Evolutionary conservation across 176 grass and related monocot genomes (phyloP), one percentile per base, ranked within the genome.

Genomic region (Puccinellia tenuiflora): DNA sequence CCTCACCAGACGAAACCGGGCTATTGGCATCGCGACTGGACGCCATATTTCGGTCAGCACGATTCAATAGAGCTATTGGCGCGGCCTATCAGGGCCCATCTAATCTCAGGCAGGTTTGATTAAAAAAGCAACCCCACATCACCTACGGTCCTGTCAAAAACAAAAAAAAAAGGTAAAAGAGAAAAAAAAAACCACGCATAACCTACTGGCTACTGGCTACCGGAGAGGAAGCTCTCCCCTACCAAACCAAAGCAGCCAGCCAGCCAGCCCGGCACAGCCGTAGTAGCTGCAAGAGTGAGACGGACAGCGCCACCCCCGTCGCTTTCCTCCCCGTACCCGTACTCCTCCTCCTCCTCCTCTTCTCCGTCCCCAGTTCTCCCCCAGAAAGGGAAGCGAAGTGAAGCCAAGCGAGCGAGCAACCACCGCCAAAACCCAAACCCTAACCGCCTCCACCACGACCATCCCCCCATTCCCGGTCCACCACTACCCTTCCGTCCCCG

Each of bases 381-480:
- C 16, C 46, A 48, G 15, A 21, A 12, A 71, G 39, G 45, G 42
- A 29, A 61, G 52, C 77, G 46, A 48, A 64, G 76, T 39, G 13
- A 46, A n/a, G n/a, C n/a, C n/a, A n/a, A n/a, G 43, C n/a, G 34
- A 62, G 78, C 34, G 17, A 42, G 66, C 66, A 13, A 33, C 57
- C 74, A 72, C 83, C 6, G 77, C 68, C 52, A 53, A 75, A 80
- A 67, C 74, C 88, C 78, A 79, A 91, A 88, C 86, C 79, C 83
- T 78, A 85, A n/a, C 24, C n/a, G 8, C 42, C 60, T 8, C 60
- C 46, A 25, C 34, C 39, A 66, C 69, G 43, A 13, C 60, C 60
- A 63, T 17, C 26, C 28, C 60, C 59, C 60, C 60, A 63, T 33
- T 63, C 2, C 60, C 28, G 60, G 28, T 29, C 12, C 25, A 14